Base-by-base conservation (phyloP, 2,329 filamentous ascomycete genomes). In the Arthrobotrys iridis region DNA sequence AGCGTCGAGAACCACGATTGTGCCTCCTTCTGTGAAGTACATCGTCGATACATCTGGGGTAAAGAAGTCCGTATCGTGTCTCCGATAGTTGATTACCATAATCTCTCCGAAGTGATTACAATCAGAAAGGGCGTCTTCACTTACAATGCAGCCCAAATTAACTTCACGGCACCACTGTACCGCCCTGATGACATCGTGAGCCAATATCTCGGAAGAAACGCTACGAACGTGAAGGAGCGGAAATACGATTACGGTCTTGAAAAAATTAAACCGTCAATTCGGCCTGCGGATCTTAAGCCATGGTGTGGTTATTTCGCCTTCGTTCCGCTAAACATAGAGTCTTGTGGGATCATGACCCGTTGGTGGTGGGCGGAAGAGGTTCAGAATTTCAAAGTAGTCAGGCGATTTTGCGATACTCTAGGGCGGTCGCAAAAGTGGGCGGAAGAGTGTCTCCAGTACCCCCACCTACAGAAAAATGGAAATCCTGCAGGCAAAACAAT, bases 401-500 rank as follows among this genome's bases (percentile, higher is more conserved):
- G n/a, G n/a, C n/a, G n/a, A n/a, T n/a, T n/a, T n/a, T n/a, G n/a
- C n/a, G n/a, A n/a, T n/a, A n/a, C 20, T 45, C n/a, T 22, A 22
- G 43, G 5, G 3, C 11, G 11, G 15, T 22, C 5, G 3, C 10
- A 48, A 30, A 55, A 3, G 8, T 60, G 35, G 33, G 6, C 3
- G 0, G 52, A 68, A 28, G 40, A 64, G n/a, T 64, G 68, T 55
- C 22, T 66, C 35, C 18, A 33, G 7, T 62, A 55, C 28, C 68
- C 59, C 7, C 33, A 48, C 41, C 28, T 37, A 15, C 37, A 50
- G 59, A 26, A 45, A 22, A 60, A 73, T 18, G 33, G 50, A 48
- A 73, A 73, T 60, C 52, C 60, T 73, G 30, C 41, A 15, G 68
- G 60, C 22, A 41, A 24, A 5, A 66, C 50, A 40, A 66, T 65